Base-by-base conservation (phyloP, 2,329 filamentous ascomycete species). In the Coleophoma eucalyptorum region DNA sequence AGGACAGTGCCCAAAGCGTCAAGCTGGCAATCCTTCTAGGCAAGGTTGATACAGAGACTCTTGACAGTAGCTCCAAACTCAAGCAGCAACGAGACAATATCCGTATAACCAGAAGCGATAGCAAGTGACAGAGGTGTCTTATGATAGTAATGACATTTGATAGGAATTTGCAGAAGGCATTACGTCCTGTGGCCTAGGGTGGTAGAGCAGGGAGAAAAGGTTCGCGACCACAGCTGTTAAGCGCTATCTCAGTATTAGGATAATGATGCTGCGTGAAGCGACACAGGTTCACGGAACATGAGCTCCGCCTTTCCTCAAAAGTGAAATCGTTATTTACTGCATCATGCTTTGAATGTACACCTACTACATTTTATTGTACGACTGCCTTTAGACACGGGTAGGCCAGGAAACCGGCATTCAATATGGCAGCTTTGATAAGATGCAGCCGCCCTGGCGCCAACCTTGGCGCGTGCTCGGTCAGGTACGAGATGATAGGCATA, bases 341-440 rank as follows among this genome's bases (percentile, higher is more conserved):
- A n/a, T 35, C n/a, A 35, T 35, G 33, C 10, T 35, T 35, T 35
- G 33, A 35, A 35, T 35, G 33, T 35, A 35, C 33, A 35, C n/a
- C 33, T 35, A 35, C 33, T 35, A 35, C n/a, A 35, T 35, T n/a
- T 35, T 35, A n/a, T 35, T 35, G 33, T n/a, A 35, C 33, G 33
- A 35, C 33, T 35, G 33, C 33, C 33, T 35, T 35, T 35, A 35
- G 33, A 35, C 82, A 80, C 11, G 88, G 67, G 61, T 90, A 94
- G 0, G 84, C 84, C 1, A 96, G 78, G 49, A 95, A 86, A 50
- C 89, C 79, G 0, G 79, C 84, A 58, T 95, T 96, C 40, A 88
- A 89, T 48, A 90, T 72, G 0, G 88, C 84, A 1, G 86, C 83
- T 52, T 88, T 86, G 53, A 91, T 72, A 3, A 83, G 70, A 56